Evolutionary conservation across 2,329 filamentous ascomycete species (phyloP), one percentile per base, ranked within the genome.

Genomic region (Claviceps humidiphila): DNA sequence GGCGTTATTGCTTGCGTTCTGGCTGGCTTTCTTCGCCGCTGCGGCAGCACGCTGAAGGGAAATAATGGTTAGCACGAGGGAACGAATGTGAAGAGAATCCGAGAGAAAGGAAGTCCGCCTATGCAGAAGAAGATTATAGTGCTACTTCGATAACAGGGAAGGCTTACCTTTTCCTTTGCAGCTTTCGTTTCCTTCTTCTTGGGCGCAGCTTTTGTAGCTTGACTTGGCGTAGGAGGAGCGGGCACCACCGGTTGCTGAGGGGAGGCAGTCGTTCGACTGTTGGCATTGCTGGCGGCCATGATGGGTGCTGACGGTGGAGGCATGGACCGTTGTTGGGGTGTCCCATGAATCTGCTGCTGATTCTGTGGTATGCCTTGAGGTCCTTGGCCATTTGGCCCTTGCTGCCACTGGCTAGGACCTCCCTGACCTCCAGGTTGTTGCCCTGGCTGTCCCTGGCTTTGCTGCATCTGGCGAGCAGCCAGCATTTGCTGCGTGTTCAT

Each of bases 181-280:
- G 73, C 76, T 67, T 84, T 84, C 5, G 70, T 71, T 37, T 82
- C 80, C 72, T 88, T 87, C 77, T 91, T 91, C 67, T 88, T 89
- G 1, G 85, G 84, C 38, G 80, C 82, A 4, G 84, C 68, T 72
- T 91, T 91, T 63, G 82, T 84, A 1, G 73, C 66, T 63, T 88
- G 85, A 50, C 80, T 82, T 1, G 87, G 87, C 4, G 87, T 93
- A 1, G 87, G 87, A 1, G 87, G 87, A 39, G 84, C 84, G 6
- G 80, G 30, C 9, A 34, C 76, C 54, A 76, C 80, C 56, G 76
- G 76, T 58, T 79, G 76, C 59, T 83, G 81, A 24, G 81, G 82
- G 17, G 81, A 82, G 13, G 77, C 78, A 14, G 80, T 77, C 43
- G 71, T 75, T 51, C 76, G 72, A 56, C 73, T 76, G 59, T 79